phyloP scores from a whole-genome alignment of 2,329 filamentous ascomycete genomes.

The Fusarium nanum region DNA sequence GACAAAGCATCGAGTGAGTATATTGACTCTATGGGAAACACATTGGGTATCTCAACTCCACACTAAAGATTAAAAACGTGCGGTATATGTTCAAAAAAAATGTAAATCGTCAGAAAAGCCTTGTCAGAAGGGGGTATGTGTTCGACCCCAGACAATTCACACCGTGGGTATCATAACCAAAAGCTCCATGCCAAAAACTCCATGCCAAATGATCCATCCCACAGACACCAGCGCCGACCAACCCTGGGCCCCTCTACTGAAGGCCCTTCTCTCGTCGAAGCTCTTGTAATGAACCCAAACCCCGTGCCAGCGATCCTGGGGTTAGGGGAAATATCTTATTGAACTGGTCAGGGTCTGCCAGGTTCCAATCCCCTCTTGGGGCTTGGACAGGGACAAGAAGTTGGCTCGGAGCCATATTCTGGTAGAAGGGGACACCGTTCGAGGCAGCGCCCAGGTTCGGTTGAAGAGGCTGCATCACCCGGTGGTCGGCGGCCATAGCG shows the following conservation, averaged over 20 bases:
- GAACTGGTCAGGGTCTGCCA: background rate
- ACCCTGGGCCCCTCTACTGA: background rate
- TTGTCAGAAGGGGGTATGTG: no score
- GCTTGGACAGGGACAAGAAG: background rate
- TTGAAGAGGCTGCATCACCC: background rate
- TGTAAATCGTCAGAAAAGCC: no score
- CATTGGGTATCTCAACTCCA: background rate
- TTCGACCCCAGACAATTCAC: background rate
- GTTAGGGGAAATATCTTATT: background rate
- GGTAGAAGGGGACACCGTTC: background rate
- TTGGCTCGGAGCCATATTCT: background rate
- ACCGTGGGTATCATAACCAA: background rate
- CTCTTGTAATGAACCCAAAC: rapidly evolving
- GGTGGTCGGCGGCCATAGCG: background rate
- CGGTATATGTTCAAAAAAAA: background rate
- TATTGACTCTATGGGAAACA: background rate
- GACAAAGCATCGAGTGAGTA: no score
- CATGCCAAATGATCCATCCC: background rate
- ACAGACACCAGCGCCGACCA: background rate
- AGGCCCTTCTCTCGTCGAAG: background rate
- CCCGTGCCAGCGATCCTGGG: background rate
- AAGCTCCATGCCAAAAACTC: background rate
- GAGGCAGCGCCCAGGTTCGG: background rate
- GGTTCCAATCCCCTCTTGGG: background rate
- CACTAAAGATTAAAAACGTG: background rate